phyloP scores from a whole-genome alignment of 768 basidiomycete species.

The Boletellus emodensis region DNA sequence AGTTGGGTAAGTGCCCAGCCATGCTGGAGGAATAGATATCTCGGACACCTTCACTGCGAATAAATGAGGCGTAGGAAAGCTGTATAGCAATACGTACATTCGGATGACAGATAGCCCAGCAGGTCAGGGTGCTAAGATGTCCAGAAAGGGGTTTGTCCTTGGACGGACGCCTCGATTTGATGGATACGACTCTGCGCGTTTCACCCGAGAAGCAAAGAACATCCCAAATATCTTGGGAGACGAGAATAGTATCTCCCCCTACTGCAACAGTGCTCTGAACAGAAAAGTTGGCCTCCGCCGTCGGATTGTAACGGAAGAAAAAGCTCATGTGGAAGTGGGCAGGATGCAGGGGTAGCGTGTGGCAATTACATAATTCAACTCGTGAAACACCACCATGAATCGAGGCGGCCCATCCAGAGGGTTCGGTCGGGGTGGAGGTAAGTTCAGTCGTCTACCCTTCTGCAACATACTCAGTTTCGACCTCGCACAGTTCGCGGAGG shows the following conservation, averaged over 20 bases:
- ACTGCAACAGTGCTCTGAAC: conserved; percentile 10
- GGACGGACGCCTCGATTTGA: conserved; percentile 19
- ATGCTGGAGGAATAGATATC: conserved; percentile 37
- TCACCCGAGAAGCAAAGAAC: conserved; percentile 15
- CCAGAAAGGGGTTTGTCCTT: conserved; percentile 1
- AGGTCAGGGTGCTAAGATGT: conserved; percentile 20
- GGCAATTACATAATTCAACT: conserved; percentile 22
- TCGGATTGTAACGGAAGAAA: conserved; percentile 30
- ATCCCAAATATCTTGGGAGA: conserved; percentile 34
- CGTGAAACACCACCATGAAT: conserved; percentile 36
- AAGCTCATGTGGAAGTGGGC: conserved; percentile 30
- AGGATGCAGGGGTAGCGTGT: background rate
- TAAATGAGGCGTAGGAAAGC: conserved; percentile 14
- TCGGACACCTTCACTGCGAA: conserved; percentile 30
- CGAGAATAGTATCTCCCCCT: conserved; percentile 25
- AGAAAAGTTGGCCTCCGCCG: conserved; percentile 27
- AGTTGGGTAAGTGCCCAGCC: conserved; percentile 34
- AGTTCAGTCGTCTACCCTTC: background rate
- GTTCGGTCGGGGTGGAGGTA: conserved; percentile 53
- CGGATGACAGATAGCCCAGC: conserved; percentile 35
- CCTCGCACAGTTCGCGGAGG: conserved; percentile 48
- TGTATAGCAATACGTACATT: conserved; percentile 31
- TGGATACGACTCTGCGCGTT: conserved; percentile 18
- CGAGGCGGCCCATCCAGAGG: conserved; percentile 50
- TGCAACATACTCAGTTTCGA: background rate